Conservation (phyloP, 306 rosid species). For the Albizia julibrissin region DNA sequence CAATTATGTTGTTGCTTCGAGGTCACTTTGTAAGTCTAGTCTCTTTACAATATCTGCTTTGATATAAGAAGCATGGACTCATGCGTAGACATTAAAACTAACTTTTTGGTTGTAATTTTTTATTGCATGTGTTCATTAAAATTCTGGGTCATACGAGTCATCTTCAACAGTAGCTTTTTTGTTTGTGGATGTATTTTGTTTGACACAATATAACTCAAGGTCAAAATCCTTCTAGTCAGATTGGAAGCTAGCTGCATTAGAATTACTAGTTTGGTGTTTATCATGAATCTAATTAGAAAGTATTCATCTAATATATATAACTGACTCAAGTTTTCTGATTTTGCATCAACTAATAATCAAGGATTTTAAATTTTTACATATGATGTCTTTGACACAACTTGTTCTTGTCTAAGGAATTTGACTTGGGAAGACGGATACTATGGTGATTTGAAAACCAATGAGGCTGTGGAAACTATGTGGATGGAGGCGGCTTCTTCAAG, state of each 20-base stretch:
- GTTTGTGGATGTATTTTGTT: constrained; percentile 2
- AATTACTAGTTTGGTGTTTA: constrained; percentile 13
- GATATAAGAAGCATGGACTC: neutral
- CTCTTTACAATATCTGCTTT: neutral
- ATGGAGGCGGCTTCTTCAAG: constrained; percentile 42
- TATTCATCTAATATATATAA: neutral
- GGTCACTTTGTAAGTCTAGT: neutral
- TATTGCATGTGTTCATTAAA: neutral
- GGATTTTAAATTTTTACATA: constrained; percentile 18
- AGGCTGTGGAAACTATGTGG: constrained; percentile 35
- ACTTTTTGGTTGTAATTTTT: neutral
- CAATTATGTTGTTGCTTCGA: neutral
- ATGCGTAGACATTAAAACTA: neutral
- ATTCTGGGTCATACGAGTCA: neutral
- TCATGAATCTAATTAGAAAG: constrained; percentile 4
- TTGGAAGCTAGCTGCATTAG: neutral
- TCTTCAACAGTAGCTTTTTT: neutral
- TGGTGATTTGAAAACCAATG: constrained; percentile 49
- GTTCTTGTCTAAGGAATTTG: constrained; percentile 63
- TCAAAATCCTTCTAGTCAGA: constrained; percentile 6
- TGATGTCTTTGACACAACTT: constrained; percentile 29
- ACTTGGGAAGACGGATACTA: constrained; percentile 77
- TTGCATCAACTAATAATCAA: neutral
- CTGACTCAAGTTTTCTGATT: constrained; percentile 12
- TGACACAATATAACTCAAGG: constrained; percentile 5